Evolutionary conservation across 177 flowering plant genomes (phyloP).

Genomic region (Vitis hybrid): DNA sequence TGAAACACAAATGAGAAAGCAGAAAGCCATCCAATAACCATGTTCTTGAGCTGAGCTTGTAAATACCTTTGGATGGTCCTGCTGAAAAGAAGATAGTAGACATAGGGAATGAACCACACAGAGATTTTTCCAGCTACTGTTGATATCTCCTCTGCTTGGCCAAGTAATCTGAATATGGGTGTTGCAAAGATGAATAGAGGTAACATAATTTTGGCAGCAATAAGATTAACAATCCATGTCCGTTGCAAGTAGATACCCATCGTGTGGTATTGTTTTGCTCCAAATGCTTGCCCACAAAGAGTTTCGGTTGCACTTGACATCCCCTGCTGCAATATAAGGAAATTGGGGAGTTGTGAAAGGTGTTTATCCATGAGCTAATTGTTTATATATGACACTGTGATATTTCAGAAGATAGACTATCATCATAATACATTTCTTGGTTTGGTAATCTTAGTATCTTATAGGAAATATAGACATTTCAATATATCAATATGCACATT

Average conservation of each 20-base stretch:
- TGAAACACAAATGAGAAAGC: conserved; percentile 22
- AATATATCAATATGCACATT: too few species aligned
- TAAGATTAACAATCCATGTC: conserved; percentile 34
- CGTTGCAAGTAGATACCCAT: conserved; percentile 46
- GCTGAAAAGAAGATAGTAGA: conserved; percentile 24
- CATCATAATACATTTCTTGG: too few species aligned
- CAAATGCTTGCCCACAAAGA: conserved; percentile 55
- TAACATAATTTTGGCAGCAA: conserved; percentile 21
- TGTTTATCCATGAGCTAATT: too few species aligned
- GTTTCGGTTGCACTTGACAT: conserved; percentile 54
- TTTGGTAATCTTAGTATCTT: too few species aligned
- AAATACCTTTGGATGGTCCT: conserved; percentile 39
- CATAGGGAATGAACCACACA: conserved; percentile 41
- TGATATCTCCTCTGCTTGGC: conserved; percentile 34
- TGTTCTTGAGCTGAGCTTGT: conserved; percentile 47
- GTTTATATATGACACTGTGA: too few species aligned
- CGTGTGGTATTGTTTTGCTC: conserved; percentile 45
- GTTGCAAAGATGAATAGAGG: conserved; percentile 30
- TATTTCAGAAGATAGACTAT: too few species aligned
- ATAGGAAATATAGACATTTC: too few species aligned
- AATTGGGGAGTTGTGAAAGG: not conserved
- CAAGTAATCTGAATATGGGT: conserved; percentile 28
- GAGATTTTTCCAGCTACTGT: conserved; percentile 32
- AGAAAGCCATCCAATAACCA: conserved; percentile 32
- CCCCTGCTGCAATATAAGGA: conserved; percentile 25